Evolutionary conservation across 768 basidiomycete genomes (phyloP).

Genomic region (Russula vinacea): DNA sequence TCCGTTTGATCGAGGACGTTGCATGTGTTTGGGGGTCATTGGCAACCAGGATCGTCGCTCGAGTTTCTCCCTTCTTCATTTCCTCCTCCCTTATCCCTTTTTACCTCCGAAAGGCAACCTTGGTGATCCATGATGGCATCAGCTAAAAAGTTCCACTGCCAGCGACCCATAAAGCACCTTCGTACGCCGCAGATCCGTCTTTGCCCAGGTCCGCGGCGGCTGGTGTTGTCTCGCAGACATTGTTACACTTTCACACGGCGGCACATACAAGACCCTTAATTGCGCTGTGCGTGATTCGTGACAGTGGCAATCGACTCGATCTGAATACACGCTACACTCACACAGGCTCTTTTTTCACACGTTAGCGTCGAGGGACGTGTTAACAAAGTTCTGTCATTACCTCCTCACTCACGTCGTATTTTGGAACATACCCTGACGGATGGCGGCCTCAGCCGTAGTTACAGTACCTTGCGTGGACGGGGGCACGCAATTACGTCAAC

Average conservation of each 20-base stretch:
- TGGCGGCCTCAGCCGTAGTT: conserved; percentile 11
- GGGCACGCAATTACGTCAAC: conserved; percentile 2
- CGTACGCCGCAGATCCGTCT: conserved; percentile 16
- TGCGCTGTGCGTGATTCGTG: not conserved
- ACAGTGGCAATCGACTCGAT: conserved; percentile 19
- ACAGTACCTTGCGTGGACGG: not conserved
- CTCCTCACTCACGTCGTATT: conserved; percentile 9
- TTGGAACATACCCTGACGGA: not conserved
- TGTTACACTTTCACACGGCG: conserved; percentile 17
- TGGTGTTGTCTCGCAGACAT: conserved; percentile 9
- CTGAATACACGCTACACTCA: conserved; percentile 2
- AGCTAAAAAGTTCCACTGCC: conserved; percentile 1
- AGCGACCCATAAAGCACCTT: conserved; percentile 5
- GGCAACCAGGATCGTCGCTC: conserved; percentile 24
- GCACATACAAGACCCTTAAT: not conserved
- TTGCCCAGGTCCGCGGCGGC: conserved; percentile 20
- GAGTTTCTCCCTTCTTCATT: not conserved
- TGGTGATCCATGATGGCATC: conserved; percentile 3
- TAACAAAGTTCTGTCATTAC: conserved; percentile 23
- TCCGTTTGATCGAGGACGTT: conserved; percentile 23
- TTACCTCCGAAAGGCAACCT: conserved; percentile 17
- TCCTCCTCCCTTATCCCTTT: not conserved
- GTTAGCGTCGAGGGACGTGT: not conserved
- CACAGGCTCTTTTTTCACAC: conserved; percentile 17
- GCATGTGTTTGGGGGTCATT: conserved; percentile 24